Evolutionary conservation across 345 rosid genomes (phyloP).

Genomic region (Raphanus raphanistrum): DNA sequence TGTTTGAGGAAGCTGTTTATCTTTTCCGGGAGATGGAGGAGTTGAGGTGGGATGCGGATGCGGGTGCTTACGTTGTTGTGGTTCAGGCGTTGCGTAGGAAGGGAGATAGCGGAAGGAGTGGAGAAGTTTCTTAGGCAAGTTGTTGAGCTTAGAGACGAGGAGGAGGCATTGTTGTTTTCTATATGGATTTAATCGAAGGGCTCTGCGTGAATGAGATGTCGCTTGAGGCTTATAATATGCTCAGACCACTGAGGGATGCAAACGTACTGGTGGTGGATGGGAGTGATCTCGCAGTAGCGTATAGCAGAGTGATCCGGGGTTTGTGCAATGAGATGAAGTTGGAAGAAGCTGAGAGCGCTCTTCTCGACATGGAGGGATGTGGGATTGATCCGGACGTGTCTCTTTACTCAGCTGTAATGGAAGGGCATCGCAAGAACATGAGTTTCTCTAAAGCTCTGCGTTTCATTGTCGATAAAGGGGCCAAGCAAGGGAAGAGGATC

Average conservation of each 20-base stretch:
- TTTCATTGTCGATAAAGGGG: slow-evolving; percentile 46
- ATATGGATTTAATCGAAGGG: slow-evolving; percentile 57
- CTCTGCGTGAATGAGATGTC: slow-evolving; percentile 53
- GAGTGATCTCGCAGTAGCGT: slow-evolving; percentile 39
- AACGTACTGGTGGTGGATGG: slow-evolving; percentile 44
- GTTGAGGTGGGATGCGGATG: slow-evolving; percentile 49
- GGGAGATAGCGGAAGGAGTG: slow-evolving; percentile 47
- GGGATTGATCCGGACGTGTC: slow-evolving; percentile 52
- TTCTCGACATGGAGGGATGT: slow-evolving; percentile 50
- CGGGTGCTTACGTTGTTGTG: slow-evolving; percentile 49
- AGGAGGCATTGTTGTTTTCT: slow-evolving; percentile 42
- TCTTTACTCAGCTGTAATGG: slow-evolving; percentile 54
- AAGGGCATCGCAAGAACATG: slow-evolving; percentile 49
- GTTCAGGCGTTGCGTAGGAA: slow-evolving; percentile 56
- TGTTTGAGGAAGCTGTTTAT: slow-evolving; percentile 58
- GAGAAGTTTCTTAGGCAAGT: slow-evolving; percentile 38
- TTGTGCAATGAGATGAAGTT: slow-evolving; percentile 59
- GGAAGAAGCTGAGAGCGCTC: slow-evolving; percentile 51
- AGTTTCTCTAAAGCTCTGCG: slow-evolving; percentile 52
- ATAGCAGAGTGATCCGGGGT: slow-evolving; percentile 50
- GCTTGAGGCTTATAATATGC: slow-evolving; percentile 47
- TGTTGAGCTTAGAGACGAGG: slow-evolving; percentile 46
- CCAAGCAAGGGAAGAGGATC: slow-evolving; percentile 42
- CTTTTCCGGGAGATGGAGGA: slow-evolving; percentile 45
- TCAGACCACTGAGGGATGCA: slow-evolving; percentile 40